phyloP scores from a whole-genome alignment of 2,329 filamentous ascomycete genomes.

The Alternaria angustiovoidea region DNA sequence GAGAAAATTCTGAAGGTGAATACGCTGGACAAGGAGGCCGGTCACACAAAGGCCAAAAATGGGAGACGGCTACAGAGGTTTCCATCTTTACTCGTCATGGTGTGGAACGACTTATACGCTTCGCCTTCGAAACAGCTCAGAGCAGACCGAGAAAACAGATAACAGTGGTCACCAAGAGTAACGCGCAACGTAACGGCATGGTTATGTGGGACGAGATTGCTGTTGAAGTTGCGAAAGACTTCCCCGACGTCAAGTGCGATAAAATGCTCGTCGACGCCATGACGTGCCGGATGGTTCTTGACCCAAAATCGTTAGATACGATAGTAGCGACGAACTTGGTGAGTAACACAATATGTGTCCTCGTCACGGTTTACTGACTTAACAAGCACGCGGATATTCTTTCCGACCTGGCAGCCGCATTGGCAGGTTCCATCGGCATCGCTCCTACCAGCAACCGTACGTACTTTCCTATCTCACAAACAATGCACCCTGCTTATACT shows the following conservation, averaged over 20 bases:
- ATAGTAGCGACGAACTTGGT: constrained; percentile 69
- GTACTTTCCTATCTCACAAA: background rate
- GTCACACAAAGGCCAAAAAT: constrained; percentile 65
- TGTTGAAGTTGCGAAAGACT: constrained; percentile 62
- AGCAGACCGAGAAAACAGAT: constrained; percentile 65
- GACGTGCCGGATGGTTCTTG: constrained; percentile 70
- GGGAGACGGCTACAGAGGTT: constrained; percentile 70
- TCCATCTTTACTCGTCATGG: constrained; percentile 69
- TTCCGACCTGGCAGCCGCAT: constrained; percentile 73
- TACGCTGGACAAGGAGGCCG: constrained; percentile 71
- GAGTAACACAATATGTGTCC: background rate
- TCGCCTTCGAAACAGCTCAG: constrained; percentile 68
- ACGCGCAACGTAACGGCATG: constrained; percentile 72
- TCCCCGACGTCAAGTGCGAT: constrained; percentile 67
- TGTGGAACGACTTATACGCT: constrained; percentile 67
- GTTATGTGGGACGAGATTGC: constrained; percentile 73
- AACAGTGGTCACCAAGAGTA: constrained; percentile 72
- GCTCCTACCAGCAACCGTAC: constrained; percentile 70
- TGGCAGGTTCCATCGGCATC: constrained; percentile 76
- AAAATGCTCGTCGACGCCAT: constrained; percentile 75
- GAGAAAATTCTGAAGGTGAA: constrained; percentile 73
- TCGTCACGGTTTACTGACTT: background rate
- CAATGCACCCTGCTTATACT: background rate
- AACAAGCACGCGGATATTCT: constrained; percentile 68
- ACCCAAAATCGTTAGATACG: constrained; percentile 67